These are phyloP conservation scores for Serpula lacrymans DNA, from an alignment of 768 basidiomycete genomes.

Conservation along the genomic window DNA sequence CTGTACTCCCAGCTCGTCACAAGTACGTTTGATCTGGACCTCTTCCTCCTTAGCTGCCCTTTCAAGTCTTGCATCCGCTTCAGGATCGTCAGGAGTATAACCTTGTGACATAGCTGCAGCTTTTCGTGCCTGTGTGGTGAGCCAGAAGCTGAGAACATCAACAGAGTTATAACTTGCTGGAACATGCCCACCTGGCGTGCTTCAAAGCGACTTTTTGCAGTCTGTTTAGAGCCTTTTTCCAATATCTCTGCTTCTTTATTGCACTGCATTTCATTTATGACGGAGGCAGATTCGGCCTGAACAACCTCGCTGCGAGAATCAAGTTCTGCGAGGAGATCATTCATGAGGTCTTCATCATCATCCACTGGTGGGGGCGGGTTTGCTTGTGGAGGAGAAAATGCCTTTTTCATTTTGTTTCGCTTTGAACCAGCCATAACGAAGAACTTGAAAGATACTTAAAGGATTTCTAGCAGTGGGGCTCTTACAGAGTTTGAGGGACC, in stretches of 20 bases:
- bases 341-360: conserved; percentile 61
- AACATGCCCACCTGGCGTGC: conserved; percentile 60
- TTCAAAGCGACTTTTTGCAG: conserved; percentile 60
- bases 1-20: conserved; percentile 61
- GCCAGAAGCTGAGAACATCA: background rate
- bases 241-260: conserved; percentile 23
- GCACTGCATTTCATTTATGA: conserved; percentile 47
- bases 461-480: conserved; percentile 3
- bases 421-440: conserved; percentile 49
- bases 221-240: conserved; percentile 40
- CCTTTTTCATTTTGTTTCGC: conserved; percentile 54
- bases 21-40: conserved; percentile 56
- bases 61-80: conserved; percentile 55
- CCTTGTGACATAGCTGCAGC: conserved; percentile 59
- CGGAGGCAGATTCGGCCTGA: conserved; percentile 45
- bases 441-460: conserved; percentile 5
- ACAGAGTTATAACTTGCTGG: background rate
- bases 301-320: conserved; percentile 56
- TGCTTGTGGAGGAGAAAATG: conserved; percentile 23
- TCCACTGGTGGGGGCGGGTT: conserved; percentile 24
- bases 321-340: conserved; percentile 75
- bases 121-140: conserved; percentile 57
- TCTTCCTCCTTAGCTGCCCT: conserved; percentile 69
- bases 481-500: too few species aligned
- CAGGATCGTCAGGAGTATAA: conserved; percentile 50